Conservation (phyloP, 1,284 basidiomycete species). For the Cryptococcus wingfieldii region DNA sequence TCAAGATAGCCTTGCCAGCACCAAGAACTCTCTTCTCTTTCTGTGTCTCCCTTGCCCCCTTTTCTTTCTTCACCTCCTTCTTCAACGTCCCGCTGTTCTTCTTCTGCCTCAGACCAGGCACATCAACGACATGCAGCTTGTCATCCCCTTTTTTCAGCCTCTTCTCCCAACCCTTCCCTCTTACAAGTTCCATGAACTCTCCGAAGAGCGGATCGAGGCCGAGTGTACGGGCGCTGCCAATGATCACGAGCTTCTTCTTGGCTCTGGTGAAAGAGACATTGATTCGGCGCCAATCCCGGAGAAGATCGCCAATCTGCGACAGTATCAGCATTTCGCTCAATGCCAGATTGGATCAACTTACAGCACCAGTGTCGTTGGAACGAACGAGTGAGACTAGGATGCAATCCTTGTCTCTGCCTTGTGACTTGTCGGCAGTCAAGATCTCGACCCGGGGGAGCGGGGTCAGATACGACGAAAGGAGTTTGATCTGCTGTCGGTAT, state of each 20-base stretch:
- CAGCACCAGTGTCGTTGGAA: slow-evolving; percentile 70
- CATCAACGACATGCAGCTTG: slow-evolving; percentile 18
- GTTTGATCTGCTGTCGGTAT: slow-evolving; percentile 92
- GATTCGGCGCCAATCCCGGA: slow-evolving; percentile 91
- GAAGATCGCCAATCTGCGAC: slow-evolving; percentile 74
- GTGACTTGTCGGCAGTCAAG: slow-evolving; percentile 89
- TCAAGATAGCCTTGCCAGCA: slow-evolving; percentile 14
- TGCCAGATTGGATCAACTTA: slow-evolving; percentile 47
- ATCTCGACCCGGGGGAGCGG: slow-evolving; percentile 63
- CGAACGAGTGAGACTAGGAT: slow-evolving; percentile 90
- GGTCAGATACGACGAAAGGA: slow-evolving; percentile 60
- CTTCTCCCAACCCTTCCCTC: slow-evolving; percentile 62
- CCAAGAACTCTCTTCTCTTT: slow-evolving; percentile 13
- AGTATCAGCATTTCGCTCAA: slow-evolving; percentile 1
- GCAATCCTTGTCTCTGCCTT: slow-evolving; percentile 94
- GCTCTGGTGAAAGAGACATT: slow-evolving; percentile 97
- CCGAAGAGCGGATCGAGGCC: slow-evolving; percentile 56
- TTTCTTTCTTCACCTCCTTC: not conserved
- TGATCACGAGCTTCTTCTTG: slow-evolving; percentile 78
- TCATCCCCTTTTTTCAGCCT: slow-evolving; percentile 58
- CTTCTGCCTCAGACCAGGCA: slow-evolving; percentile 1
- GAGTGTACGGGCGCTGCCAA: slow-evolving; percentile 77
- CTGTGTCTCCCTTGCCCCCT: slow-evolving; percentile 1
- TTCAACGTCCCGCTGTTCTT: not conserved
- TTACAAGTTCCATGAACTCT: slow-evolving; percentile 65